Evolutionary conservation across 2,329 filamentous ascomycete genomes (phyloP).

Genomic region (Cadophora gregata): DNA sequence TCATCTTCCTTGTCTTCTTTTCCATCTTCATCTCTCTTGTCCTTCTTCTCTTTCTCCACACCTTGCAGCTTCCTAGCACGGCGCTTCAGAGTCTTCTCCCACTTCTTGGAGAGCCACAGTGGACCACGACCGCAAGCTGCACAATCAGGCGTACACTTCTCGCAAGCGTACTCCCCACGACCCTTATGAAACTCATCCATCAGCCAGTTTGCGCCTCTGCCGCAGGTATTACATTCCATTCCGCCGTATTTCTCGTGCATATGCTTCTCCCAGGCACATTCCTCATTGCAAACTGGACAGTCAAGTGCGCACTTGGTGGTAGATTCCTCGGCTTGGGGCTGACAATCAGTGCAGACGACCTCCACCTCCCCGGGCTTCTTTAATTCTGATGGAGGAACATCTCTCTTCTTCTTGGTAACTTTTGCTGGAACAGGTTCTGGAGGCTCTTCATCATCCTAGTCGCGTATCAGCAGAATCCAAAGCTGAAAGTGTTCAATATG

Average conservation of each 20-base stretch:
- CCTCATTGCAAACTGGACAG: slow-evolving; percentile 15
- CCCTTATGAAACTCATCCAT: slow-evolving; percentile 20
- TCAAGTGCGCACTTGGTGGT: slow-evolving; percentile 3
- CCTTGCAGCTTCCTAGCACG: slow-evolving; percentile 8
- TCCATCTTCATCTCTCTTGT: slow-evolving; percentile 5
- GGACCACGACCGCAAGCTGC: slow-evolving; percentile 19
- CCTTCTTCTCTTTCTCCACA: slow-evolving; percentile 3
- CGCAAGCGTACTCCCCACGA: slow-evolving; percentile 21
- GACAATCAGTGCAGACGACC: slow-evolving; percentile 1
- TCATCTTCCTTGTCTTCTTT: slow-evolving; percentile 9
- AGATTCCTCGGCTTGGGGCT: background rate
- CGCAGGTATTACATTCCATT: slow-evolving; percentile 16
- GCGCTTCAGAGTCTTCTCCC: slow-evolving; percentile 17
- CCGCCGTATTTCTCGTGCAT: slow-evolving; percentile 18
- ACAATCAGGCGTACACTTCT: slow-evolving; percentile 21
- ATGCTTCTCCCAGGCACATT: slow-evolving; percentile 17
- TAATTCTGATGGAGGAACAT: background rate
- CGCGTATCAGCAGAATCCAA: background rate
- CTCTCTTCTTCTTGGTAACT: background rate
- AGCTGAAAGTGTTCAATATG: no score
- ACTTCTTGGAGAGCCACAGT: slow-evolving; percentile 17
- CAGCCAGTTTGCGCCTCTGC: slow-evolving; percentile 9
- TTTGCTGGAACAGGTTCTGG: background rate
- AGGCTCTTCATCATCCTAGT: slow-evolving; percentile 1
- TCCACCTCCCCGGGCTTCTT: background rate